Base-by-base conservation (phyloP, 2,329 filamentous ascomycete species). In the Daldinia sp. region DNA sequence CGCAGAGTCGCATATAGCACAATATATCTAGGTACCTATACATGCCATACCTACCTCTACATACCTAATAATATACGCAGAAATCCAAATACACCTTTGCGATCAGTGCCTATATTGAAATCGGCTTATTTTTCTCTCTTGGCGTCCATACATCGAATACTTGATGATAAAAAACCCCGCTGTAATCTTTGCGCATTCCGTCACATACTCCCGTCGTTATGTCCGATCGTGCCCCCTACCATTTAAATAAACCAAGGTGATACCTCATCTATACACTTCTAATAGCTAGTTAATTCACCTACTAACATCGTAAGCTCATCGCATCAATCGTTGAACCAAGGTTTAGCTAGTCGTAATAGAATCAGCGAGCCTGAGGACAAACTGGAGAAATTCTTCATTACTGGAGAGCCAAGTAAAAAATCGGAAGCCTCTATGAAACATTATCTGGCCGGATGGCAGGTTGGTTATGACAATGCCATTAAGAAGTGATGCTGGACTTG, bases 321-420 rank as follows among this genome's bases (percentile, higher is more conserved):
- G 17, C 11, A 47, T 4, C 10, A 11, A 1, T 41, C 61, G 7
- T 58, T 41, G 9, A 13, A 35, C 4, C 43, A 10, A 2, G 8
- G 10, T 3, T 41, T 62, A 9, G 19, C 53, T 4, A 59, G 61
- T n/a, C 32, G 45, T 19, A 30, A 58, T 19, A 66, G 51, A 19
- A 4, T 60, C 13, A 53, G 49, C 3, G 15, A 23, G 1, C 70
- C 67, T 21, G 17, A 23, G 48, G 8, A 32, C 9, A 11, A 63
- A 71, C 13, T 15, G 13, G 65, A 67, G 19, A 55, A 51, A 37
- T 72, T 73, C 29, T 66, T 63, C 37, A 61, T 55, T n/a, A 72
- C 65, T 8, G 72, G 71, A 4, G 10, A 66, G n/a, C 7, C 60
- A 13, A 67, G 29, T 53, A 51, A 58, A 27, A 60, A 32, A 41